These are phyloP conservation scores for Acer yangbiense DNA, from an alignment of 345 rosid species.

Conservation along the genomic window DNA sequence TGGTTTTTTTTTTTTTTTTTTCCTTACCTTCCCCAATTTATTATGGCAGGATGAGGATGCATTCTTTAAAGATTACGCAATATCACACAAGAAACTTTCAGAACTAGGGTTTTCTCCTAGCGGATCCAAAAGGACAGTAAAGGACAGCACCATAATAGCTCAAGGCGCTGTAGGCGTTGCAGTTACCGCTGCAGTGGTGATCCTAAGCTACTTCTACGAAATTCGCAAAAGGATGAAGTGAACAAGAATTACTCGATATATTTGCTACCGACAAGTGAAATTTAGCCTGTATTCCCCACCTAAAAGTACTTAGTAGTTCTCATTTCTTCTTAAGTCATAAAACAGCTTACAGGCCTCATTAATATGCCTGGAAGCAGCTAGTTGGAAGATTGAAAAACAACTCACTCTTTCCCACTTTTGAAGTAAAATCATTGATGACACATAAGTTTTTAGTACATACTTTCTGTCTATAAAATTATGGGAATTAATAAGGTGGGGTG, in stretches of 20 bases:
- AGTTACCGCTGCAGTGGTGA: slow-evolving; percentile 81
- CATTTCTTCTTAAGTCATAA: not conserved
- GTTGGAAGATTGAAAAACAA: not conserved
- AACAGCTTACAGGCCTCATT: not conserved
- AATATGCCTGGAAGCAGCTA: not conserved
- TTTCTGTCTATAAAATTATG: too few species aligned
- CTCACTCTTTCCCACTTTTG: not conserved
- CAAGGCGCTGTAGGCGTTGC: slow-evolving; percentile 84
- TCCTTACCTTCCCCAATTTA: not conserved
- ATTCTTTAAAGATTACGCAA: slow-evolving; percentile 75
- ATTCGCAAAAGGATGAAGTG: slow-evolving; percentile 68
- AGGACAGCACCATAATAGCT: slow-evolving; percentile 61
- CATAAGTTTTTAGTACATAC: not conserved
- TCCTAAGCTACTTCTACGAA: slow-evolving; percentile 79
- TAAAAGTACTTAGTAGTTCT: not conserved
- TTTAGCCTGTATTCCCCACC: not conserved
- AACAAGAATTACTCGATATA: slow-evolving; percentile 10
- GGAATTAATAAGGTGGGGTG: not conserved
- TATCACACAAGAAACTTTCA: slow-evolving; percentile 85
- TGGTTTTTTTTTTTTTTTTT: slow-evolving; percentile 5
- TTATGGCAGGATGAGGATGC: slow-evolving; percentile 79
- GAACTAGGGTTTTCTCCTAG: slow-evolving; percentile 73
- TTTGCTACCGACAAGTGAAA: not conserved
- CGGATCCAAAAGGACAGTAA: slow-evolving; percentile 36
- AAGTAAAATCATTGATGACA: not conserved